Evolutionary conservation across 2,329 filamentous ascomycete genomes (phyloP).

Genomic region (Tolypocladium tropicale): DNA sequence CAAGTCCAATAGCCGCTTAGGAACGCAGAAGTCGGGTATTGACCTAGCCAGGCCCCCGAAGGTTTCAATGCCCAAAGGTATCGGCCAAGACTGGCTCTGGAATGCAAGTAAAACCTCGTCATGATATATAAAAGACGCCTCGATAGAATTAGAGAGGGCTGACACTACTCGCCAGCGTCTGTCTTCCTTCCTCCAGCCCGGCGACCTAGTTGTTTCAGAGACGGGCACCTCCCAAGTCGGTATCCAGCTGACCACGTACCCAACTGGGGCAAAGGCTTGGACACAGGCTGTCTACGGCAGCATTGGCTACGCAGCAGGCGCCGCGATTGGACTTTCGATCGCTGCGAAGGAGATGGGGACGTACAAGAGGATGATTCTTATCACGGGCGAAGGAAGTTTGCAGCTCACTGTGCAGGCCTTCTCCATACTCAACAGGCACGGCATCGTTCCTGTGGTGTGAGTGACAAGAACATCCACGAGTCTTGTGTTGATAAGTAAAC

Average conservation of each 20-base stretch:
- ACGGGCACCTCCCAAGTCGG: constrained; percentile 12
- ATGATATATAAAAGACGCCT: not conserved
- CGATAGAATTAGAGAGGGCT: not conserved
- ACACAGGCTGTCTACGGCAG: constrained; percentile 12
- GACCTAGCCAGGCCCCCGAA: not conserved
- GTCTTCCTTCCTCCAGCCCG: constrained; percentile 3
- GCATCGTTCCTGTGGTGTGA: not conserved
- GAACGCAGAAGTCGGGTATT: not conserved
- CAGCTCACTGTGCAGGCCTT: not conserved
- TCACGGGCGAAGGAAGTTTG: constrained; percentile 13
- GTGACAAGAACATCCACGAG: not conserved
- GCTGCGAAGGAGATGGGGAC: constrained; percentile 9
- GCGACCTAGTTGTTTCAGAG: constrained; percentile 10
- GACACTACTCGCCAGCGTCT: not conserved
- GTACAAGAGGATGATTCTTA: constrained; percentile 7
- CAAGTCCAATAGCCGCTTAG: not conserved
- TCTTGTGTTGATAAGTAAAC: not conserved
- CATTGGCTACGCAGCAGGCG: constrained; percentile 12
- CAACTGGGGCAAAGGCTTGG: constrained; percentile 4
- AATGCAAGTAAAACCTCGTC: not conserved
- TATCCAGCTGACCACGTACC: constrained; percentile 3
- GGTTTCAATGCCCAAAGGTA: not conserved
- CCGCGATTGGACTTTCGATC: constrained; percentile 9
- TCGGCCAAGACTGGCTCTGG: not conserved
- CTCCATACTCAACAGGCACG: not conserved